Evolutionary conservation across 768 basidiomycete species (phyloP).

Genomic region (Naganishia vaughanmartiniae): DNA sequence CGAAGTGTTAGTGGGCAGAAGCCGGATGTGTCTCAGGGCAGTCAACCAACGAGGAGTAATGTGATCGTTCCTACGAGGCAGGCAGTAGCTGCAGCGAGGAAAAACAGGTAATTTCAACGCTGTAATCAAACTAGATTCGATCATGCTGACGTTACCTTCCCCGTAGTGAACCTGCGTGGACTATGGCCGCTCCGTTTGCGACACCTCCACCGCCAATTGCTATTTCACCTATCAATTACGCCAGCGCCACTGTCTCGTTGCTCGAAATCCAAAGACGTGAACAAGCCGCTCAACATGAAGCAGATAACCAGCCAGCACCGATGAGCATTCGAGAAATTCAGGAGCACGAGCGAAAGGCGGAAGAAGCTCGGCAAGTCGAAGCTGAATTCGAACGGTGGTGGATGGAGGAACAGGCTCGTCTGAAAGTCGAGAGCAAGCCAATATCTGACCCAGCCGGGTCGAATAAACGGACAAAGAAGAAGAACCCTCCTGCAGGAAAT

Average conservation of each 20-base stretch:
- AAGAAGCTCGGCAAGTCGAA: constrained; percentile 56
- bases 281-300: constrained; percentile 56
- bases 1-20: constrained; percentile 4
- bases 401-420: constrained; percentile 62
- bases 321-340: constrained; percentile 78
- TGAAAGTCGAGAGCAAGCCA: constrained; percentile 28
- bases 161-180: constrained; percentile 61
- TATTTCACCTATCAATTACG: constrained; percentile 41
- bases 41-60: constrained; percentile 25
- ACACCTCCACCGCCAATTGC: constrained; percentile 54
- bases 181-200: constrained; percentile 44
- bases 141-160: constrained; percentile 8
- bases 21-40: constrained; percentile 8
- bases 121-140: neutral
- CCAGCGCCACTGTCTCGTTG: constrained; percentile 60
- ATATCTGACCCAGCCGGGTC: neutral
- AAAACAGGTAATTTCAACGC: constrained; percentile 37
- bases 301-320: constrained; percentile 57
- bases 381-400: constrained; percentile 86
- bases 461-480: constrained; percentile 6
- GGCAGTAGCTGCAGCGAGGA: constrained; percentile 29
- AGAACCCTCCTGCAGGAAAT: neutral
- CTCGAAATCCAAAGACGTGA: constrained; percentile 81
- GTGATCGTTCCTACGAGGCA: constrained; percentile 36
- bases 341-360: constrained; percentile 63